These are phyloP conservation scores for Xylaria grammica DNA, from an alignment of 495 filamentous ascomycete genomes.

Conservation along the genomic window DNA sequence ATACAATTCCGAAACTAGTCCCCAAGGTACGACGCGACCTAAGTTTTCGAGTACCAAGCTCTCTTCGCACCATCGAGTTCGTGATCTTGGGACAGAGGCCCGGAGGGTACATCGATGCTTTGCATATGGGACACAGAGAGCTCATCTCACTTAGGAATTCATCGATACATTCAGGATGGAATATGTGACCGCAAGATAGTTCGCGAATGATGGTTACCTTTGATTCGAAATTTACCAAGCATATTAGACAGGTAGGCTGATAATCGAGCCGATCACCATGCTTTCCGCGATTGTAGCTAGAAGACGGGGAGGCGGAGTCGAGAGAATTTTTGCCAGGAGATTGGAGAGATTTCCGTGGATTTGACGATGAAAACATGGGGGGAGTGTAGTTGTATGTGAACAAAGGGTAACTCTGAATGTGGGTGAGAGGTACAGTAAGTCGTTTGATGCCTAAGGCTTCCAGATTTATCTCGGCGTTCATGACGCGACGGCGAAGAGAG, in stretches of 20 bases:
- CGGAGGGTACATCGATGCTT: constrained; percentile 69
- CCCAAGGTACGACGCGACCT: constrained; percentile 31
- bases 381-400: constrained; percentile 69
- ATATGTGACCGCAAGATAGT: constrained; percentile 87
- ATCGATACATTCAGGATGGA: constrained; percentile 89
- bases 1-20: not conserved
- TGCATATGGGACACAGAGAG: constrained; percentile 88
- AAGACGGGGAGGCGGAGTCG: constrained; percentile 27
- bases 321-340: constrained; percentile 25
- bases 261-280: constrained; percentile 51
- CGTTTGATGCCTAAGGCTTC: constrained; percentile 80
- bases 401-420: constrained; percentile 73
- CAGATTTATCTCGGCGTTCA: constrained; percentile 76
- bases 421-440: constrained; percentile 68
- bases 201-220: constrained; percentile 74
- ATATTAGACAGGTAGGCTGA: constrained; percentile 83
- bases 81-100: constrained; percentile 75
- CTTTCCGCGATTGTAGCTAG: constrained; percentile 24
- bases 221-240: constrained; percentile 78
- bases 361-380: constrained; percentile 22
- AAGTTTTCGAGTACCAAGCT: constrained; percentile 61
- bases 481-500: constrained; percentile 69
- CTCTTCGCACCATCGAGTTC: constrained; percentile 81
- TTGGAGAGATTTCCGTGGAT: constrained; percentile 23
- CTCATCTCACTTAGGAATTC: constrained; percentile 71